These are phyloP conservation scores for Lasiodiplodia citricola DNA, from an alignment of 2,329 filamentous ascomycete genomes.

Conservation along the genomic window DNA sequence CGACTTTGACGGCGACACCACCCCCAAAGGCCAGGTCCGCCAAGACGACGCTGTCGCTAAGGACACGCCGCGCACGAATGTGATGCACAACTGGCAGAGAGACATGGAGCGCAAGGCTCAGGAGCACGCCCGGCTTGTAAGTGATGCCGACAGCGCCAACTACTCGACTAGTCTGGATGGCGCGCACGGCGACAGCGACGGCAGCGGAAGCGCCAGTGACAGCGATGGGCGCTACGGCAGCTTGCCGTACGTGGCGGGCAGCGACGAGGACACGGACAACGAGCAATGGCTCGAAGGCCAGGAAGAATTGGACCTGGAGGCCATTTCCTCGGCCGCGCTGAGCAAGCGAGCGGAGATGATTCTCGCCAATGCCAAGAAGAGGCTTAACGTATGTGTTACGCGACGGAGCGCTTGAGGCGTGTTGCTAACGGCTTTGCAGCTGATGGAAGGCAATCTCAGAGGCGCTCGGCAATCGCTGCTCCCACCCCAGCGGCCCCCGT, in stretches of 20 bases:
- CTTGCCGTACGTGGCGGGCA: slow-evolving; percentile 33
- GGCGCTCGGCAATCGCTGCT: slow-evolving; percentile 75
- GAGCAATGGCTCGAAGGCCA: slow-evolving; percentile 43
- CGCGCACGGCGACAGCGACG: slow-evolving; percentile 13
- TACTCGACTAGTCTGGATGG: slow-evolving; percentile 16
- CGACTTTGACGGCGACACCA: slow-evolving; percentile 23
- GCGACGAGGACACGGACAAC: slow-evolving; percentile 45
- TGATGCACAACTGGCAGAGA: slow-evolving; percentile 25
- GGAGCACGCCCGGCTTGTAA: neutral
- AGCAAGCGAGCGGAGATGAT: slow-evolving; percentile 88
- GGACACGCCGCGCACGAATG: slow-evolving; percentile 18
- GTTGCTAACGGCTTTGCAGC: slow-evolving; percentile 57
- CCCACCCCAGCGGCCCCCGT: slow-evolving; percentile 49
- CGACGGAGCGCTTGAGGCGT: neutral
- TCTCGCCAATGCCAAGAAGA: slow-evolving; percentile 87
- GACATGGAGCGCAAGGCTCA: slow-evolving; percentile 18
- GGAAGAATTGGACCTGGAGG: slow-evolving; percentile 59
- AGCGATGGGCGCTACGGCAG: slow-evolving; percentile 37
- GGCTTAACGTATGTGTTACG: slow-evolving; percentile 73
- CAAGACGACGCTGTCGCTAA: neutral
- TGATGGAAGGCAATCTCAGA: slow-evolving; percentile 90
- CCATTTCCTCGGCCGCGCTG: slow-evolving; percentile 74
- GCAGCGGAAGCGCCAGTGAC: slow-evolving; percentile 33
- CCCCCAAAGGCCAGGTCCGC: slow-evolving; percentile 15
- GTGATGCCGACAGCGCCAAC: neutral